A percentile compares a stretch with the other conserved stretches of the same genome.
phyloP scores from a whole-genome alignment of 768 basidiomycete genomes.

The Sarcodon sp. region DNA sequence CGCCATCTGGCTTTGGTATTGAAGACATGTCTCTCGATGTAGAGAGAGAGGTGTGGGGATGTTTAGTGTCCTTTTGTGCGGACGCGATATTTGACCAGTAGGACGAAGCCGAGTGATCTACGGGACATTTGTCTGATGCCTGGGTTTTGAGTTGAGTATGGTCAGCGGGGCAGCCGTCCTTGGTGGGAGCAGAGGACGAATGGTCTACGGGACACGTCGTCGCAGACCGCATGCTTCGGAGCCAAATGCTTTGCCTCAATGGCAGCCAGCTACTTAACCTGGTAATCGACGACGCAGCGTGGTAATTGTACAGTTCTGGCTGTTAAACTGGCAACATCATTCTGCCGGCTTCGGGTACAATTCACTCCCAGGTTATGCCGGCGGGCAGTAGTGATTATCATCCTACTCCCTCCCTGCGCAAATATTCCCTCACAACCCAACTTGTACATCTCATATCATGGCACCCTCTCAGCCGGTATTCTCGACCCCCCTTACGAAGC shows the following conservation, averaged over 20 bases:
- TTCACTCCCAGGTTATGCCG: not conserved
- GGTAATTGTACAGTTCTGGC: no score
- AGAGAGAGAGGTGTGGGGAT: conserved; percentile 35
- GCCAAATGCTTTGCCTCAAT: no score
- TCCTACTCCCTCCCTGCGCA: not conserved
- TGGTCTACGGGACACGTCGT: conserved; percentile 21
- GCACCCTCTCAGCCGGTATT: conserved; percentile 55
- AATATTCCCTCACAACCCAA: no score
- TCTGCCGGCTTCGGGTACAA: not conserved
- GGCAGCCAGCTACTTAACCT: no score
- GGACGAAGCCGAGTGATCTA: conserved; percentile 43
- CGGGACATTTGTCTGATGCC: conserved; percentile 37
- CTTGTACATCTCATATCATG: conserved; percentile 26
- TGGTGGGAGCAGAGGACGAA: conserved; percentile 4
- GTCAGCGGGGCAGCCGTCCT: conserved; percentile 37
- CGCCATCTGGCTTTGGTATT: conserved; percentile 62
- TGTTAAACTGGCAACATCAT: not conserved
- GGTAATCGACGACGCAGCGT: no score
- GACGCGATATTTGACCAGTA: conserved; percentile 9
- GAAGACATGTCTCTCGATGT: conserved; percentile 73
- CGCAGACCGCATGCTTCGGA: no score
- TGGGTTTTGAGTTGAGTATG: conserved; percentile 16
- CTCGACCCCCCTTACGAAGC: conserved; percentile 57
- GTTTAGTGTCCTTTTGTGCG: conserved; percentile 1
- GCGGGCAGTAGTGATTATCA: not conserved